Percentiles rank a stretch among this genome's conserved stretches.
Conservation (phyloP, 768 basidiomycete genomes). For the Termitomyces sp. region DNA sequence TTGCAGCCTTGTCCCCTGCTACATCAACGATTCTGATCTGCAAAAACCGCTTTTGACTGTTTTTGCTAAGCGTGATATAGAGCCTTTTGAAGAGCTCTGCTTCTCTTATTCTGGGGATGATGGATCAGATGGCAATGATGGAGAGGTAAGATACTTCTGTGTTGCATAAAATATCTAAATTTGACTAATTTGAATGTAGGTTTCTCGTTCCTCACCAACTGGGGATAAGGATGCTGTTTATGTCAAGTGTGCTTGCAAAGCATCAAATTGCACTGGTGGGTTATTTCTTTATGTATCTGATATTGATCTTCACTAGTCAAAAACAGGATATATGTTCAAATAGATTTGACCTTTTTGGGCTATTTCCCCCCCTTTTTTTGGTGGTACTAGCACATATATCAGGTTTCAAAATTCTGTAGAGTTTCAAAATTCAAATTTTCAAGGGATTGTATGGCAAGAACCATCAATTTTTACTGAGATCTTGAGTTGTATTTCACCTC, state of each 20-base stretch:
- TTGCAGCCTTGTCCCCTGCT: slow-evolving; percentile 61
- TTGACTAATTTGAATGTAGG: background rate
- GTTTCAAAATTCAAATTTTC: no score
- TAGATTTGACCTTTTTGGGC: background rate
- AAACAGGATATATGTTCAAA: slow-evolving; percentile 16
- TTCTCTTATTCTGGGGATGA: slow-evolving; percentile 64
- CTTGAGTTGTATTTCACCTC: no score
- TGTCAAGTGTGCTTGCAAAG: slow-evolving; percentile 44
- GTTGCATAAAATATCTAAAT: background rate
- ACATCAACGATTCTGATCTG: slow-evolving; percentile 72
- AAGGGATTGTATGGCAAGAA: no score
- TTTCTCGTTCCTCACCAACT: background rate
- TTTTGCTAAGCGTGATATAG: slow-evolving; percentile 62
- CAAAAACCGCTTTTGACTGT: slow-evolving; percentile 64
- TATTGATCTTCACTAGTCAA: background rate
- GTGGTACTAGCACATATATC: no score
- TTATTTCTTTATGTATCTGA: background rate
- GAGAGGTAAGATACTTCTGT: slow-evolving; percentile 18
- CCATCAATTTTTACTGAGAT: no score
- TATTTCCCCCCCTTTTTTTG: no score
- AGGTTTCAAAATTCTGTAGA: no score
- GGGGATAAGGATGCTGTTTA: slow-evolving; percentile 37
- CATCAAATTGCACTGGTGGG: slow-evolving; percentile 43
- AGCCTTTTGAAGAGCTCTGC: slow-evolving; percentile 63
- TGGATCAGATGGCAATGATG: slow-evolving; percentile 23